phyloP scores from a whole-genome alignment of 2,329 filamentous ascomycete species.

The Tolypocladium tundrense region DNA sequence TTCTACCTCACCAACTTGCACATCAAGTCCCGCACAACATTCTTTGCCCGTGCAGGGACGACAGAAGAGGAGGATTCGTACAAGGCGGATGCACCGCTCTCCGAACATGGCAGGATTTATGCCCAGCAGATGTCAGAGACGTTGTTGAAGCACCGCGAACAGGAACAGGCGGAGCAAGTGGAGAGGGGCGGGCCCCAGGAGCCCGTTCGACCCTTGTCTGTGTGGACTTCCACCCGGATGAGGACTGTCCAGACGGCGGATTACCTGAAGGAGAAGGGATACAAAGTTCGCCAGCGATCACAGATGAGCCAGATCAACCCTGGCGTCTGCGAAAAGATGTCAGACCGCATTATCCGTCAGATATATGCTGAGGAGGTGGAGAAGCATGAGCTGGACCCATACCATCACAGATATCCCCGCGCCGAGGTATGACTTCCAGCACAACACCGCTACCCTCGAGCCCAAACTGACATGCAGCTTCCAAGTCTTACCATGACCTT shows the following conservation, averaged over 20 bases:
- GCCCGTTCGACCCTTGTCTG: slow-evolving; percentile 67
- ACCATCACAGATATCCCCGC: slow-evolving; percentile 91
- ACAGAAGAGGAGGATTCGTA: slow-evolving; percentile 84
- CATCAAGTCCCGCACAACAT: slow-evolving; percentile 89
- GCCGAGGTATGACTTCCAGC: slow-evolving; percentile 55
- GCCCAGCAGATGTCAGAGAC: slow-evolving; percentile 78
- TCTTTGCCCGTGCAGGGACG: slow-evolving; percentile 81
- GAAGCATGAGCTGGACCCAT: slow-evolving; percentile 90
- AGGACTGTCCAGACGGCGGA: slow-evolving; percentile 86
- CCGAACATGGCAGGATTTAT: slow-evolving; percentile 69
- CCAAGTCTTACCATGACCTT: slow-evolving; percentile 93
- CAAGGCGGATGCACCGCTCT: slow-evolving; percentile 81
- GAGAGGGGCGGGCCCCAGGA: slow-evolving; percentile 56
- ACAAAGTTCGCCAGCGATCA: slow-evolving; percentile 79
- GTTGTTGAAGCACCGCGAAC: slow-evolving; percentile 71
- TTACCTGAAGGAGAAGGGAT: slow-evolving; percentile 67
- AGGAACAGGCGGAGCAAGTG: slow-evolving; percentile 62
- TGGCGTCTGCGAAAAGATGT: slow-evolving; percentile 89
- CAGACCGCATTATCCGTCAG: slow-evolving; percentile 68
- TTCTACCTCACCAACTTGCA: slow-evolving; percentile 97
- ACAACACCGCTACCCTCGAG: neutral
- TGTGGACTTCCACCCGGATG: slow-evolving; percentile 91
- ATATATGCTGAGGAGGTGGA: slow-evolving; percentile 83
- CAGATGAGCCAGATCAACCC: slow-evolving; percentile 98
- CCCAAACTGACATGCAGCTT: neutral